Conservation (phyloP, 345 rosid species). For the Gossypium longicalyx region DNA sequence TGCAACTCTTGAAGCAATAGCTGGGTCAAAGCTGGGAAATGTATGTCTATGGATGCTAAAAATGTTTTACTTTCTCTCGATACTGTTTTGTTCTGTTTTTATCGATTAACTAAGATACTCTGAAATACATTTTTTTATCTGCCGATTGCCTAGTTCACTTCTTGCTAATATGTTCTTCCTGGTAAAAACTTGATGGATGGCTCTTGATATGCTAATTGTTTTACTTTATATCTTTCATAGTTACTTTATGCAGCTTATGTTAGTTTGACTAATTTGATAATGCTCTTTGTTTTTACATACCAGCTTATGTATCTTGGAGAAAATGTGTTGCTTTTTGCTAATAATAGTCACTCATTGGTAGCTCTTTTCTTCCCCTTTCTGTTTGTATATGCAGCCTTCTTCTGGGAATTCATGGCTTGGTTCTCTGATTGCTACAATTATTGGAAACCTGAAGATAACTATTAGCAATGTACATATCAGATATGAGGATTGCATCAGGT, state of each 20-base stretch:
- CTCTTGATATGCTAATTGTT: background rate
- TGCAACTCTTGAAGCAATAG: constrained; percentile 82
- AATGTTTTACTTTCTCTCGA: background rate
- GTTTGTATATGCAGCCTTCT: constrained; percentile 50
- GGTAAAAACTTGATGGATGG: background rate
- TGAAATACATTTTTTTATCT: background rate
- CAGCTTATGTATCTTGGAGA: constrained; percentile 5
- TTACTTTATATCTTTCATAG: background rate
- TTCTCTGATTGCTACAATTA: constrained; percentile 84
- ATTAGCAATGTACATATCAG: constrained; percentile 97
- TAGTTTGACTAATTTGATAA: background rate
- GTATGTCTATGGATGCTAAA: constrained; percentile 38
- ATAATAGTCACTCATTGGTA: constrained; percentile 17
- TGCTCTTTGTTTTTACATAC: background rate
- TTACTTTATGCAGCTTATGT: background rate
- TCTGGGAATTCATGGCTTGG: constrained; percentile 93
- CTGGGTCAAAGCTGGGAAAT: constrained; percentile 78
- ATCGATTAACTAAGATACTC: background rate
- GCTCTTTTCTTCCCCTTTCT: constrained; percentile 17
- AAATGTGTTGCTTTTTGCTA: constrained; percentile 1
- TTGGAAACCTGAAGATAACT: constrained; percentile 95
- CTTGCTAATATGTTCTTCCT: background rate
- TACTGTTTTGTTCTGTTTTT: background rate
- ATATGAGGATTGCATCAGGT: constrained; percentile 93
- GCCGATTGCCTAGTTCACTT: background rate